Evolutionary conservation across 257 asterid species (phyloP).

Genomic region (Oldenlandia corymbosa): DNA sequence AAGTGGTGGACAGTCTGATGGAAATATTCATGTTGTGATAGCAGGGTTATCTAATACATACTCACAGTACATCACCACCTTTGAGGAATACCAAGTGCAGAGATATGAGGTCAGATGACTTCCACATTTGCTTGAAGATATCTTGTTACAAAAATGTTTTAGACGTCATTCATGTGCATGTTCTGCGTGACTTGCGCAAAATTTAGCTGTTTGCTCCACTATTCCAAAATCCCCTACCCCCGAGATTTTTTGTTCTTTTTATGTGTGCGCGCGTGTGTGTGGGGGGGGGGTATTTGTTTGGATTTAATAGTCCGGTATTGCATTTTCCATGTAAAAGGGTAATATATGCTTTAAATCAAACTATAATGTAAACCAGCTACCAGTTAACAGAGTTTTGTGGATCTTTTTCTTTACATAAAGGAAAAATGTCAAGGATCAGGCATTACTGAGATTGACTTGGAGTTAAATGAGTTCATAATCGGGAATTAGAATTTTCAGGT

Average conservation of each 20-base stretch:
- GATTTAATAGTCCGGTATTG: too few species aligned
- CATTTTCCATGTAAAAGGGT: not conserved
- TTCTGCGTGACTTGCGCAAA: not conserved
- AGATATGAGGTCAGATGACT: conserved; percentile 85
- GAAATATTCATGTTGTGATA: conserved; percentile 71
- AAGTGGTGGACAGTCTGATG: conserved; percentile 41
- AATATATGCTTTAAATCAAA: not conserved
- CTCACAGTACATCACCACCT: conserved; percentile 84
- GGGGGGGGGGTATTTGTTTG: too few species aligned
- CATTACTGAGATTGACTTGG: not conserved
- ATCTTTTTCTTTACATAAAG: not conserved
- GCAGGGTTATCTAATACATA: conserved; percentile 95
- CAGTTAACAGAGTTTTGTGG: not conserved
- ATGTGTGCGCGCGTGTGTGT: too few species aligned
- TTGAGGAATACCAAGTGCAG: conserved; percentile 91
- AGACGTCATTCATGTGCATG: not conserved
- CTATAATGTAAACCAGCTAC: not conserved
- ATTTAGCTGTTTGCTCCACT: not conserved
- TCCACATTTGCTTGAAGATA: not conserved
- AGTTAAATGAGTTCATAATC: not conserved
- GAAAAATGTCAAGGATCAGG: not conserved
- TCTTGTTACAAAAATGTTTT: not conserved
- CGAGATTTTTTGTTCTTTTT: too few species aligned
- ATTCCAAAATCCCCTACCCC: too few species aligned
- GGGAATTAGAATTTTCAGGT: not conserved